Conservation (phyloP, 2,329 filamentous ascomycete species). For the Pseudopithomyces chartarum region DNA sequence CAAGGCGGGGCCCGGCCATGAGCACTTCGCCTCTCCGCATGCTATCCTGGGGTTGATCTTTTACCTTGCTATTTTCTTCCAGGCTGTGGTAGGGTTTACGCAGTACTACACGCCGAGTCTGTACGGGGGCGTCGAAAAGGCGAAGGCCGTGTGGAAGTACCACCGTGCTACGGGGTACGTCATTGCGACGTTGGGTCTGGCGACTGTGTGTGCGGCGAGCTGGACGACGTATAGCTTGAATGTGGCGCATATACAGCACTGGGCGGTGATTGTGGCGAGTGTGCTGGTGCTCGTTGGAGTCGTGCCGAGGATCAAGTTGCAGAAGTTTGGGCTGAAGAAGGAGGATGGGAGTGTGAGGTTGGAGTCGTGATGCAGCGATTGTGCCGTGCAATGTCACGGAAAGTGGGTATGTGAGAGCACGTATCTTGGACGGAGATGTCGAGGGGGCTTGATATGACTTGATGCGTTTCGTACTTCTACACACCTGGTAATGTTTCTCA, state of each 20-base stretch:
- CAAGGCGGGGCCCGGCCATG: constrained; percentile 70
- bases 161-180: constrained; percentile 80
- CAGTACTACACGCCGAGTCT: constrained; percentile 77
- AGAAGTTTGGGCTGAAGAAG: constrained; percentile 71
- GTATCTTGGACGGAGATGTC: too few species aligned
- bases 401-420: neutral
- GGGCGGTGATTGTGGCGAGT: constrained; percentile 71
- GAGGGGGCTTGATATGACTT: too few species aligned
- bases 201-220: constrained; percentile 75
- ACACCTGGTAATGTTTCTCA: too few species aligned
- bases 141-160: constrained; percentile 87
- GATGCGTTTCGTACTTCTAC: too few species aligned
- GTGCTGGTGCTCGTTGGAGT: constrained; percentile 73
- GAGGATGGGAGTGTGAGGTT: constrained; percentile 19
- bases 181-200: constrained; percentile 71
- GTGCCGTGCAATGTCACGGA: neutral
- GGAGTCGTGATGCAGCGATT: neutral
- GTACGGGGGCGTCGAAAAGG: constrained; percentile 79
- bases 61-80: constrained; percentile 70
- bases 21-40: constrained; percentile 81
- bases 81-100: constrained; percentile 79
- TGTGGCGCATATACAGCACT: constrained; percentile 73
- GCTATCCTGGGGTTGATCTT: constrained; percentile 81
- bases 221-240: constrained; percentile 75
- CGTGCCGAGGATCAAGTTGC: constrained; percentile 77